phyloP scores from a whole-genome alignment of 2,329 filamentous ascomycete genomes.

The Aspergillus sclerotialis region DNA sequence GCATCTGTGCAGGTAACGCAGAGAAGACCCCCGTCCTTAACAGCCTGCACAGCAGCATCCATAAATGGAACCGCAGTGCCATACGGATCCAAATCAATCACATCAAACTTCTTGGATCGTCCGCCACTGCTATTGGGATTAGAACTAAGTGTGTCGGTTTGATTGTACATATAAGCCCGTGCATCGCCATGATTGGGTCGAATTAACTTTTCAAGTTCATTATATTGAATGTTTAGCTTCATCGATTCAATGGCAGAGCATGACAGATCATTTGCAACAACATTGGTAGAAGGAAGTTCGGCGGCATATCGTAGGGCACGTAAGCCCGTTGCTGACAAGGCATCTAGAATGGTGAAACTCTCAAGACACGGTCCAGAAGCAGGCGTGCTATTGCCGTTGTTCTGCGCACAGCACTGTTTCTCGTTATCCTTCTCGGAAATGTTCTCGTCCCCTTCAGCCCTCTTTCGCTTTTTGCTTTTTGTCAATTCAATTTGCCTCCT shows the following conservation, averaged over 20 bases:
- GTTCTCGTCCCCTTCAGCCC: constrained; percentile 14
- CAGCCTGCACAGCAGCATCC: constrained; percentile 79
- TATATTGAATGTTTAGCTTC: constrained; percentile 76
- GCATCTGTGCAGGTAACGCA: constrained; percentile 97
- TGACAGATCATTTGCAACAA: constrained; percentile 88
- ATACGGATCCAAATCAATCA: constrained; percentile 94
- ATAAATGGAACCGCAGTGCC: constrained; percentile 89
- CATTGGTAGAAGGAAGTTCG: constrained; percentile 77
- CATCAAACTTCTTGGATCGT: constrained; percentile 62
- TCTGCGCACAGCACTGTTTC: constrained; percentile 6
- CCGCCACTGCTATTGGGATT: constrained; percentile 27
- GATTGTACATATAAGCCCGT: constrained; percentile 80
- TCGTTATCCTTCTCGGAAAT: constrained; percentile 10
- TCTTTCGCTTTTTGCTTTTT: constrained; percentile 34
- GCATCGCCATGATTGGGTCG: constrained; percentile 73
- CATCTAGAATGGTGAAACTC: constrained; percentile 80
- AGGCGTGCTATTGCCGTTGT: constrained; percentile 5
- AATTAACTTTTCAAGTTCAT: constrained; percentile 65
- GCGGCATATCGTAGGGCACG: constrained; percentile 85
- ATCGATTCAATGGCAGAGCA: constrained; percentile 71
- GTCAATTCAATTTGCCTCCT: constrained; percentile 29
- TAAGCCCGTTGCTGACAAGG: constrained; percentile 86
- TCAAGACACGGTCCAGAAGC: constrained; percentile 19
- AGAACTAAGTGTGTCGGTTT: constrained; percentile 42
- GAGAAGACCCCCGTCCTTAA: constrained; percentile 81